These are phyloP conservation scores for Ampelomyces quisqualis DNA, from an alignment of 2,329 filamentous ascomycete species.

Conservation along the genomic window DNA sequence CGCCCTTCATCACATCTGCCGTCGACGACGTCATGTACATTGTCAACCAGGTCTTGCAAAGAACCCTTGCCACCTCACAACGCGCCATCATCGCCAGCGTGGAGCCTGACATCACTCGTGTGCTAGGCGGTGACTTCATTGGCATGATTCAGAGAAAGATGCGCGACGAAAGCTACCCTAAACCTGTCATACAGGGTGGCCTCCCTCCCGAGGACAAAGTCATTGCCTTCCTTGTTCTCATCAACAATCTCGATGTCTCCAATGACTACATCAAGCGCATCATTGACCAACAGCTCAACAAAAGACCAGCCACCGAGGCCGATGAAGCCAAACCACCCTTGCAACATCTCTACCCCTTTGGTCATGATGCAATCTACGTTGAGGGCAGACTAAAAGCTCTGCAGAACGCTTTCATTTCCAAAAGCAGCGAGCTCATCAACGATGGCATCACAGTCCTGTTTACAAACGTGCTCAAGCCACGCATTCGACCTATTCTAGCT, in stretches of 20 bases:
- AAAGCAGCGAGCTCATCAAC: conserved; percentile 76
- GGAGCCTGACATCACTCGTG: conserved; percentile 73
- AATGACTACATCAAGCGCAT: conserved; percentile 90
- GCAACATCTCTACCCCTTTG: conserved; percentile 73
- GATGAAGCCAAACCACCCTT: conserved; percentile 46
- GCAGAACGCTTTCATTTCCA: conserved; percentile 70
- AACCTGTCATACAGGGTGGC: conserved; percentile 72
- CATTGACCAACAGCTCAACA: conserved; percentile 65
- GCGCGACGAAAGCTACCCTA: conserved; percentile 92
- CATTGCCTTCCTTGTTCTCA: conserved; percentile 83
- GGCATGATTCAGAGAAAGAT: conserved; percentile 98
- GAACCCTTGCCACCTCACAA: conserved; percentile 84
- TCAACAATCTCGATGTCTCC: conserved; percentile 93
- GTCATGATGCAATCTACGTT: conserved; percentile 71
- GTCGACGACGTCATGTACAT: conserved; percentile 99
- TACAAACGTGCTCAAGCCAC: conserved; percentile 80
- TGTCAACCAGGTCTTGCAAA: conserved; percentile 85
- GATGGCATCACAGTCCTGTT: conserved; percentile 87
- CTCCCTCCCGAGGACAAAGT: conserved; percentile 86
- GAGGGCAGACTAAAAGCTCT: conserved; percentile 67
- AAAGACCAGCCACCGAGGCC: conserved; percentile 38
- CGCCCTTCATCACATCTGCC: conserved; percentile 89
- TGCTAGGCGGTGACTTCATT: conserved; percentile 86
- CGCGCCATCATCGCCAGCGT: conserved; percentile 74
- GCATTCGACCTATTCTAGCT: conserved; percentile 77